Percentiles rank a stretch among this genome's conserved stretches.
These are phyloP conservation scores for Discostella stelligera DNA, from an alignment of 352 stramenopile species.

Conservation along the genomic window DNA sequence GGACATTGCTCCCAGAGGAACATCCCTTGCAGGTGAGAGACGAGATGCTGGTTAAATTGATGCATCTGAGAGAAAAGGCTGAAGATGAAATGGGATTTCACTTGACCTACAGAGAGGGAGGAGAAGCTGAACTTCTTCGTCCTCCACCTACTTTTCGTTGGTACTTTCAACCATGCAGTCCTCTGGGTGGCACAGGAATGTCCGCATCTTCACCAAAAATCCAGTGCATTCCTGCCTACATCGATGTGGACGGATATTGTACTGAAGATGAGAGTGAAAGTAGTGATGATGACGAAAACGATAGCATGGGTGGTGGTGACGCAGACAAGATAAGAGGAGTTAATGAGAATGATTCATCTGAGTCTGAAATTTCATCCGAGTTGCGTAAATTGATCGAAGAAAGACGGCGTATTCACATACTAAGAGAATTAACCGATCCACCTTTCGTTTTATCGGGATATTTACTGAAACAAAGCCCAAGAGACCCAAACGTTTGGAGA, in stretches of 20 bases:
- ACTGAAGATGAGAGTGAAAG: constrained; percentile 64
- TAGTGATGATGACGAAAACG: constrained; percentile 43
- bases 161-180: constrained; percentile 70
- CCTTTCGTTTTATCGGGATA: constrained; percentile 62
- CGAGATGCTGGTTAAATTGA: constrained; percentile 60
- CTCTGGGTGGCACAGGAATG: constrained; percentile 23
- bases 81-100: constrained; percentile 44
- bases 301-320: constrained; percentile 26
- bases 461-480: constrained; percentile 65
- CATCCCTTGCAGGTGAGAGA: constrained; percentile 57
- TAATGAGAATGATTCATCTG: neutral
- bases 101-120: constrained; percentile 9
- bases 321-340: constrained; percentile 2
- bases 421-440: constrained; percentile 41
- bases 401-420: constrained; percentile 31
- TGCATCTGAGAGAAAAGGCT: constrained; percentile 27
- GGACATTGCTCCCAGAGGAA: constrained; percentile 66
- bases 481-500: constrained; percentile 75
- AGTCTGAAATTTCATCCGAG: neutral
- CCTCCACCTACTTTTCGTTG: constrained; percentile 60
- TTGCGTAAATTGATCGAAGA: constrained; percentile 36
- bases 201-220: constrained; percentile 36
- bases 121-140: neutral
- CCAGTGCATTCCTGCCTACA: constrained; percentile 64
- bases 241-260: constrained; percentile 78